phyloP scores from a whole-genome alignment of 75 land plant genomes.

The Pinus albicaulis region DNA sequence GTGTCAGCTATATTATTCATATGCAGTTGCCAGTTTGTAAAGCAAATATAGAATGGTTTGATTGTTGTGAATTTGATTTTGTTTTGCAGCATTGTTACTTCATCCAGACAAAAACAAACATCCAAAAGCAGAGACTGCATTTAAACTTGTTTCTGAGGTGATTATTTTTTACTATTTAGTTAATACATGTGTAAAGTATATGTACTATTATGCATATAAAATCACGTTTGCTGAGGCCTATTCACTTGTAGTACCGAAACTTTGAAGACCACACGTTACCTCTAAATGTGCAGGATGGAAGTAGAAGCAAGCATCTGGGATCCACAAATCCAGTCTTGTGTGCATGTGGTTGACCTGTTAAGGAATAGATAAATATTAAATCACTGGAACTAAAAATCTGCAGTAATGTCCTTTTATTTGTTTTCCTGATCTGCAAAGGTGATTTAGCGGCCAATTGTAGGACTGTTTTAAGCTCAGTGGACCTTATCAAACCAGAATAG shows the following conservation, averaged over 20 bases:
- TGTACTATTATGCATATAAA: neutral
- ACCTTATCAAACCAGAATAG: neutral
- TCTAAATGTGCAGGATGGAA: neutral
- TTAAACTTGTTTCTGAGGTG: constrained; percentile 87
- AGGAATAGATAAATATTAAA: neutral
- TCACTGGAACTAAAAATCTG: neutral
- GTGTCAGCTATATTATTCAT: neutral
- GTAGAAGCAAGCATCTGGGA: neutral
- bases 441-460: neutral
- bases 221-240: neutral
- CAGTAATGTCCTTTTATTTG: neutral
- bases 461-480: neutral
- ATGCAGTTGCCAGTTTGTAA: neutral
- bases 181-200: neutral
- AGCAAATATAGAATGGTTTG: neutral
- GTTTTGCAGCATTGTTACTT: constrained; percentile 69
- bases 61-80: neutral
- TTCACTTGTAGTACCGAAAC: neutral
- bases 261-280: neutral
- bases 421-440: constrained; percentile 1
- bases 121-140: constrained; percentile 74
- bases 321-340: neutral
- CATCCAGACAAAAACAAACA: constrained; percentile 93
- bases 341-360: neutral
- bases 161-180: neutral